phyloP scores from a whole-genome alignment of 176 grass and related monocot species.

The Cenchrus purpureus region DNA sequence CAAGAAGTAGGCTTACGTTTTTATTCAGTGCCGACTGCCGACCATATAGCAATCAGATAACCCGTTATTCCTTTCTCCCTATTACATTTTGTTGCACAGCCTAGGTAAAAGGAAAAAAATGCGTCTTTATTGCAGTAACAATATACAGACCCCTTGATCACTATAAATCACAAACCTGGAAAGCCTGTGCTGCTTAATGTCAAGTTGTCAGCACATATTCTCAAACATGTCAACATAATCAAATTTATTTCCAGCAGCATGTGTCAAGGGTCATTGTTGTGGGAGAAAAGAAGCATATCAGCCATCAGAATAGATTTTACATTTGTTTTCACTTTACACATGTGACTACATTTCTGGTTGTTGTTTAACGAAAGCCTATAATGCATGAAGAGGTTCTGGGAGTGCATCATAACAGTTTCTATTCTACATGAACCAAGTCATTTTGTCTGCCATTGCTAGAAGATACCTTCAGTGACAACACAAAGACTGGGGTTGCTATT shows the following conservation, averaged over 20 bases:
- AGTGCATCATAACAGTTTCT: background rate
- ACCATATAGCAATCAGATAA: slow-evolving; percentile 14
- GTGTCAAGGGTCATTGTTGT: background rate
- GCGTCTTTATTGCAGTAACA: too few species aligned
- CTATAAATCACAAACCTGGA: background rate
- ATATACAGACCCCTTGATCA: background rate
- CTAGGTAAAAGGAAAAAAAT: too few species aligned
- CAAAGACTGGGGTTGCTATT: background rate
- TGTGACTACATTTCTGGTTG: background rate
- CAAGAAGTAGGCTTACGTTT: slow-evolving; percentile 4
- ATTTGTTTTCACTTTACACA: background rate
- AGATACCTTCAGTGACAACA: slow-evolving; percentile 27
- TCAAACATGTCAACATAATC: slow-evolving; percentile 23
- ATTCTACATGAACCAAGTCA: slow-evolving; percentile 3
- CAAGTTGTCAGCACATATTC: background rate
- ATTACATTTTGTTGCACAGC: background rate
- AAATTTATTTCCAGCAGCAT: slow-evolving; percentile 20
- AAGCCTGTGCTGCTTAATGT: background rate
- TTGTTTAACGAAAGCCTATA: background rate
- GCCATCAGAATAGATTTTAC: slow-evolving; percentile 5
- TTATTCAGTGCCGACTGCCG: background rate
- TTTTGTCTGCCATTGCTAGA: slow-evolving; percentile 21
- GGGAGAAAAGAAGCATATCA: background rate
- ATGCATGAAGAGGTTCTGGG: background rate
- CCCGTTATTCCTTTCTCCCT: too few species aligned